Evolutionary conservation across 78 protist genomes (phyloP).

Genomic region (Dictyostelium citrinum): DNA sequence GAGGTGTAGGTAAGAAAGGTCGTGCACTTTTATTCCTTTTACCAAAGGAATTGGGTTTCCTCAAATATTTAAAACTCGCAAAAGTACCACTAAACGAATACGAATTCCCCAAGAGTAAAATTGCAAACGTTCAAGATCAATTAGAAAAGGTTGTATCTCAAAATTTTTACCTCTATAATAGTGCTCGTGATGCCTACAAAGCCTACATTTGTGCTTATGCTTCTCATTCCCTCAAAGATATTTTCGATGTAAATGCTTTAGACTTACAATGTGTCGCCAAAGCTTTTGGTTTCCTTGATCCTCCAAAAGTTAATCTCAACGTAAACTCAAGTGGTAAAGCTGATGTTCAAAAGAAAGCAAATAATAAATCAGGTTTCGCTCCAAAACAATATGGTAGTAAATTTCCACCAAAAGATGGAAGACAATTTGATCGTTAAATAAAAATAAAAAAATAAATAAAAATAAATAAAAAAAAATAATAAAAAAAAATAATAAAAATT

Average conservation of each 20-base stretch:
- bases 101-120: conserved; percentile 94
- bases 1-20: conserved; percentile 92
- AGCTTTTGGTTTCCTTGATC: conserved; percentile 80
- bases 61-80: conserved; percentile 91
- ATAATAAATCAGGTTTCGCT: neutral
- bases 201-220: conserved; percentile 97
- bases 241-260: conserved; percentile 91
- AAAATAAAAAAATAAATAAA: neutral
- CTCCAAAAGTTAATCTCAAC: conserved; percentile 53
- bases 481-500: neutral
- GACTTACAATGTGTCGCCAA: conserved; percentile 82
- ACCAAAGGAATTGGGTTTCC: conserved; percentile 97
- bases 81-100: conserved; percentile 95
- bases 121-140: conserved; percentile 95
- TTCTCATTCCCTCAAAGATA: conserved; percentile 94
- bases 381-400: neutral
- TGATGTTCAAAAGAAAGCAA: neutral
- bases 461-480: neutral
- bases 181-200: conserved; percentile 96
- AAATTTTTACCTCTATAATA: conserved; percentile 96
- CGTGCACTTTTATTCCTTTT: conserved; percentile 97
- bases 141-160: conserved; percentile 94
- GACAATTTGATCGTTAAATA: conserved; percentile 33
- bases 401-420: conserved; percentile 6
- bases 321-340: neutral